Evolutionary conservation across 345 rosid species (phyloP).

Genomic region (Raphanus sativus): DNA sequence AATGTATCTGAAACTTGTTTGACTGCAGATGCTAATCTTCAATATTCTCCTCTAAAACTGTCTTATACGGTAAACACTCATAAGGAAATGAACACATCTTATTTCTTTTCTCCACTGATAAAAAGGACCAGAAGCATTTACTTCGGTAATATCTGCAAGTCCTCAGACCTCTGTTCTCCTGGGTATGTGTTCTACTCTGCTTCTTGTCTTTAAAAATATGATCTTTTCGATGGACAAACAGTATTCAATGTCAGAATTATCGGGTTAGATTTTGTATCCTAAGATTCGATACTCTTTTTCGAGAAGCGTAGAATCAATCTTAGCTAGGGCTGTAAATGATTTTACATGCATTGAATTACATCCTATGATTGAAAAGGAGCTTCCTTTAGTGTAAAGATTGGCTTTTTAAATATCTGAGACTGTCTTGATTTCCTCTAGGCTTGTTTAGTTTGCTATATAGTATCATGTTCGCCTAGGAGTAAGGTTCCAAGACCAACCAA

Average conservation of each 20-base stretch:
- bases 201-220: not conserved
- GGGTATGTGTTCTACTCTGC: slow-evolving; percentile 7
- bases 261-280: not conserved
- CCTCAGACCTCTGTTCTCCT: slow-evolving; percentile 1
- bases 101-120: not conserved
- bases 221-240: not conserved
- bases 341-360: not conserved
- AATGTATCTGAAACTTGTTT: not conserved
- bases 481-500: slow-evolving; percentile 3
- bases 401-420: not conserved
- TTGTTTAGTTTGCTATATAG: not conserved
- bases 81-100: not conserved
- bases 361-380: slow-evolving; percentile 13
- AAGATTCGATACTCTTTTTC: not conserved
- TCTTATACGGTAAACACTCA: not conserved
- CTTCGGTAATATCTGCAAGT: not conserved
- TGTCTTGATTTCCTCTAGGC: not conserved
- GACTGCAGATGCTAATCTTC: not conserved
- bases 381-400: slow-evolving; percentile 16
- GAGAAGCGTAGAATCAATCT: not conserved
- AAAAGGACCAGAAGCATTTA: not conserved
- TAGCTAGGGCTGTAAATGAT: not conserved
- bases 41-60: not conserved
- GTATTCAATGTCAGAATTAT: not conserved
- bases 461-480: not conserved